A percentile compares a stretch with the other conserved stretches of the same genome.
These are phyloP conservation scores for Aureobasidium sp. DNA, from an alignment of 2,329 filamentous ascomycete species.

Conservation along the genomic window DNA sequence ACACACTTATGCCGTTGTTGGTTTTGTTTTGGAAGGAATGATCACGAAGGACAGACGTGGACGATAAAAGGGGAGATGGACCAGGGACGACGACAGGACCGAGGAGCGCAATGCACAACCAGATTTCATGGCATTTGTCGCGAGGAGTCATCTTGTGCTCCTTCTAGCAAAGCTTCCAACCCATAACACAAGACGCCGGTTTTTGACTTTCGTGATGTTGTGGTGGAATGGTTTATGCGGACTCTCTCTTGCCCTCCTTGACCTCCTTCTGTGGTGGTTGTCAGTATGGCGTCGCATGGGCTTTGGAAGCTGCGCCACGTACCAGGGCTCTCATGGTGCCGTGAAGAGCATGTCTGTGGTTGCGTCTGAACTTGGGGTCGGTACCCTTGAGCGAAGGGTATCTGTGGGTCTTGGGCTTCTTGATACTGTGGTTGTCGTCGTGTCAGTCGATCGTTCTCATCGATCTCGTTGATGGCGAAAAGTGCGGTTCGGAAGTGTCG, in stretches of 20 bases:
- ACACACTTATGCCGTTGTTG: constrained; percentile 62
- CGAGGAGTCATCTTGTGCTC: constrained; percentile 14
- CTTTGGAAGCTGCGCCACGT: constrained; percentile 38
- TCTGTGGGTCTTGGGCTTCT: constrained; percentile 99
- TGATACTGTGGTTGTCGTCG: constrained; percentile 62
- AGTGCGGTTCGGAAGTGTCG: neutral
- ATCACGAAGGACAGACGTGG: constrained; percentile 2
- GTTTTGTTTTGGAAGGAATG: neutral
- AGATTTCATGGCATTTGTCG: constrained; percentile 18
- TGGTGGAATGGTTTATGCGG: constrained; percentile 54
- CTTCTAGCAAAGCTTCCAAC: constrained; percentile 18
- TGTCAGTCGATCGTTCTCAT: constrained; percentile 14
- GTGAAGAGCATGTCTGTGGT: constrained; percentile 99
- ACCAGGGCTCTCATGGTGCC: constrained; percentile 97
- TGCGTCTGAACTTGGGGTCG: constrained; percentile 99
- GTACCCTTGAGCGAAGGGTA: constrained; percentile 98
- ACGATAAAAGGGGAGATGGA: constrained; percentile 1
- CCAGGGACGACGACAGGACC: neutral
- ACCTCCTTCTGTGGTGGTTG: constrained; percentile 73
- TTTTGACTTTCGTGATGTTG: constrained; percentile 15
- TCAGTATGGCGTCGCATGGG: constrained; percentile 22
- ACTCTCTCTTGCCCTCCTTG: constrained; percentile 89
- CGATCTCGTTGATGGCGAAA: neutral
- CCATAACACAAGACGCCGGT: constrained; percentile 16
- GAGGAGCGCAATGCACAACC: constrained; percentile 13